Evolutionary conservation across 495 filamentous ascomycete species (phyloP).

Genomic region (Entonaema liquescens): DNA sequence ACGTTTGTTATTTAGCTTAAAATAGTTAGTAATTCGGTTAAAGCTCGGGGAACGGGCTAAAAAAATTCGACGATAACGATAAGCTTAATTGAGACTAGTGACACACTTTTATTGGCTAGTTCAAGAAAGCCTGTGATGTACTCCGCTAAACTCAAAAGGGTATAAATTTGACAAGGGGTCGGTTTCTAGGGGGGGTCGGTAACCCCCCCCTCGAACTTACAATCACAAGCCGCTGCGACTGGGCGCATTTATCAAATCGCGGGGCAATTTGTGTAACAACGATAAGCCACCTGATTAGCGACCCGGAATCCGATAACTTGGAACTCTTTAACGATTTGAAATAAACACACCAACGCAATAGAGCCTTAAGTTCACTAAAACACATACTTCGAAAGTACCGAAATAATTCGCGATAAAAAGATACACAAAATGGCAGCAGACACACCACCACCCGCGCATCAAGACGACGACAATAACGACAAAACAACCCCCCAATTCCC

Average conservation of each 20-base stretch:
- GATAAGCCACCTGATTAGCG: not conserved
- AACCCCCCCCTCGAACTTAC: too few relatives aligned
- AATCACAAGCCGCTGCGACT: not conserved
- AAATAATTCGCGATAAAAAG: not conserved
- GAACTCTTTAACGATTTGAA: not conserved
- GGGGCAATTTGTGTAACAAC: slow-evolving; percentile 22
- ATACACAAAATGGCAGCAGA: slow-evolving; percentile 30
- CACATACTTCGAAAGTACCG: not conserved
- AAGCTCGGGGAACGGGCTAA: too few relatives aligned
- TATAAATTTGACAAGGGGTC: too few relatives aligned
- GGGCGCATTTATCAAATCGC: slow-evolving; percentile 21
- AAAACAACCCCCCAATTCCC: slow-evolving; percentile 46
- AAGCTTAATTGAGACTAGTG: too few relatives aligned
- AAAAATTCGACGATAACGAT: too few relatives aligned
- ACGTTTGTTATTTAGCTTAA: too few relatives aligned
- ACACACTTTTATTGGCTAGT: too few relatives aligned
- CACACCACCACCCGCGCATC: slow-evolving; percentile 15
- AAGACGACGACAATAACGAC: not conserved
- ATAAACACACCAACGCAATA: not conserved
- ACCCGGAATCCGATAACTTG: not conserved
- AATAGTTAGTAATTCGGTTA: too few relatives aligned
- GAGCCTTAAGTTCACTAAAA: not conserved
- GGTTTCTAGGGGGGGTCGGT: too few relatives aligned
- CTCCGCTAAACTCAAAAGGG: too few relatives aligned
- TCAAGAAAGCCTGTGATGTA: too few relatives aligned